Evolutionary conservation across 139 green algal genomes (phyloP).

Genomic region (Chlorella sp.): DNA sequence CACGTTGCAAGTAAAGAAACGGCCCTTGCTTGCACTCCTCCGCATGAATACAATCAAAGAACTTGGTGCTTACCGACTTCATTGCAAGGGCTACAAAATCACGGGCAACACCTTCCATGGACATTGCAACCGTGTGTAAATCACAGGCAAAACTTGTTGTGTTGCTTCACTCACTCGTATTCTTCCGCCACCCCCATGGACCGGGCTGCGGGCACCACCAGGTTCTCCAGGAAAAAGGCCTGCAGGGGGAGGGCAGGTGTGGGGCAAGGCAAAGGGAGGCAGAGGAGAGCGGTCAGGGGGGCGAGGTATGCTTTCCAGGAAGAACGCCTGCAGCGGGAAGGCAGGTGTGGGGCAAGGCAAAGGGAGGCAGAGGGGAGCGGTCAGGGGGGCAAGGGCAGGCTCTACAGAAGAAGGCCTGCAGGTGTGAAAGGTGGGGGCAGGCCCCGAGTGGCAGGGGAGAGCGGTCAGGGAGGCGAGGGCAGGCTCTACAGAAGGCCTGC

Average conservation of each 20-base stretch:
- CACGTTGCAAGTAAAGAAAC: background rate
- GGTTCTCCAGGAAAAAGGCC: slow-evolving; percentile 72
- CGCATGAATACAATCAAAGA: too few relatives aligned
- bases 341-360: too few relatives aligned
- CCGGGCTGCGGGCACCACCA: slow-evolving; percentile 90
- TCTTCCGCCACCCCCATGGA: slow-evolving; percentile 79
- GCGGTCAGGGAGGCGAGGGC: background rate
- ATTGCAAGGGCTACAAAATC: too few relatives aligned
- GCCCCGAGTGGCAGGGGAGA: background rate
- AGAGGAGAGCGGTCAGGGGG: background rate
- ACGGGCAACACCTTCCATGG: too few relatives aligned
- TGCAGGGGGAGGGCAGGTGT: slow-evolving; percentile 45
- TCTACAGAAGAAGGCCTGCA: too few relatives aligned
- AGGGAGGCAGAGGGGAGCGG: background rate
- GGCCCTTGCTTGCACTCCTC: background rate
- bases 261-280: background rate
- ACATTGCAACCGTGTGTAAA: too few relatives aligned
- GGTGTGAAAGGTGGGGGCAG: too few relatives aligned
- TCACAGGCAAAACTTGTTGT: too few relatives aligned
- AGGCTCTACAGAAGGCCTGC: background rate
- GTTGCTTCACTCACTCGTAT: slow-evolving; percentile 80
- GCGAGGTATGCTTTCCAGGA: too few relatives aligned
- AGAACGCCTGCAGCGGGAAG: background rate
- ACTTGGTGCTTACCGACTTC: too few relatives aligned
- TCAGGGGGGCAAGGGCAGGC: background rate